Percentiles rank a stretch among this genome's conserved stretches.
These are phyloP conservation scores for Trichoderma sp. DNA, from an alignment of 2,329 filamentous ascomycete species.

Conservation along the genomic window DNA sequence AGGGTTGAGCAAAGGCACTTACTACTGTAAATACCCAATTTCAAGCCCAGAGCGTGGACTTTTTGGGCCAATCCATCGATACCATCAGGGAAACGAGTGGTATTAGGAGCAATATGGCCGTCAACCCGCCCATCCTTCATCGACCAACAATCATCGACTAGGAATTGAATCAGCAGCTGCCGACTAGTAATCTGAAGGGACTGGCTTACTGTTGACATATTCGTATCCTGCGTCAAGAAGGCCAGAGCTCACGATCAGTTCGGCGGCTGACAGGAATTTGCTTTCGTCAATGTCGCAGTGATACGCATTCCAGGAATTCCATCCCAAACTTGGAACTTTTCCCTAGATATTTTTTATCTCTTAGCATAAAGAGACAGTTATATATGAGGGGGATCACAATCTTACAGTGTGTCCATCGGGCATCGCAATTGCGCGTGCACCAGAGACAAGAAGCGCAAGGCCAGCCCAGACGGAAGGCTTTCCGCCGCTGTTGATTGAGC, in stretches of 20 bases:
- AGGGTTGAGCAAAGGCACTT: constrained; percentile 29
- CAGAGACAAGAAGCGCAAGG: not conserved
- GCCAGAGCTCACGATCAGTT: constrained; percentile 48
- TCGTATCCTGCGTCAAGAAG: constrained; percentile 54
- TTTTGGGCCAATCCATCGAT: constrained; percentile 53
- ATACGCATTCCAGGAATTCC: constrained; percentile 55
- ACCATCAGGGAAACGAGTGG: constrained; percentile 55
- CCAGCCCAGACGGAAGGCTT: constrained; percentile 2
- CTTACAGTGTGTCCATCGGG: constrained; percentile 17
- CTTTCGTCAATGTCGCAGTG: constrained; percentile 50
- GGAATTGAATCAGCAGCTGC: not conserved
- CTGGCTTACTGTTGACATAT: constrained; percentile 48
- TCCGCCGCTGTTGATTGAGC: not conserved
- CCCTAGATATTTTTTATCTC: constrained; percentile 3
- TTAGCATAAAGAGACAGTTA: not conserved
- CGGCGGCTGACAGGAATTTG: constrained; percentile 47
- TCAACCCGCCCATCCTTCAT: constrained; percentile 41
- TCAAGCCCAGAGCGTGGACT: constrained; percentile 57
- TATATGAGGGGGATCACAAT: not conserved
- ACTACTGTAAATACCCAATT: constrained; percentile 62
- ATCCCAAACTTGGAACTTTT: constrained; percentile 43
- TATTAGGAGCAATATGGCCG: constrained; percentile 43
- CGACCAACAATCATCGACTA: constrained; percentile 61
- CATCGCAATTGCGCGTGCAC: constrained; percentile 5
- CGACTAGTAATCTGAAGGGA: not conserved